These are phyloP conservation scores for Gentiana macrophylla DNA, from an alignment of 257 asterid genomes.

Conservation along the genomic window DNA sequence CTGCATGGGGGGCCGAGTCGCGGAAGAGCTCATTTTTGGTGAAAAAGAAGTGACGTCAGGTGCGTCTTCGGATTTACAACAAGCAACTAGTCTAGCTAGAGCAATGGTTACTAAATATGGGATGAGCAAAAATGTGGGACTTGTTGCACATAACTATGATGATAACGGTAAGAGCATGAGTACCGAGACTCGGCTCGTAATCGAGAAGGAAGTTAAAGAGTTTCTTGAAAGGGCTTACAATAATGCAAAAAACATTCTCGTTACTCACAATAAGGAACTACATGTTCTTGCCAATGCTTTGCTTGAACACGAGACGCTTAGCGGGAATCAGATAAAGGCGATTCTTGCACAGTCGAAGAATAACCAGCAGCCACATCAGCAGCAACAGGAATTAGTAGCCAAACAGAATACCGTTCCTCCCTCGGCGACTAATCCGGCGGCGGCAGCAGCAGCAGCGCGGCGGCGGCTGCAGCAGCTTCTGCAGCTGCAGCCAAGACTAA, in stretches of 20 bases:
- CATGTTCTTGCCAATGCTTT: slow-evolving; percentile 78
- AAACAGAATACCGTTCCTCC: slow-evolving; percentile 28
- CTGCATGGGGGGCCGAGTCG: slow-evolving; percentile 88
- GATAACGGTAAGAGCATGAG: slow-evolving; percentile 89
- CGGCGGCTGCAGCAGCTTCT: slow-evolving; percentile 35
- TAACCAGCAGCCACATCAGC: slow-evolving; percentile 26
- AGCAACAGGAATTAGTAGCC: slow-evolving; percentile 26
- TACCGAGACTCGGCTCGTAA: slow-evolving; percentile 70
- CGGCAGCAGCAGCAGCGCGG: slow-evolving; percentile 45
- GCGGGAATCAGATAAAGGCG: slow-evolving; percentile 63
- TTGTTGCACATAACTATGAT: slow-evolving; percentile 65
- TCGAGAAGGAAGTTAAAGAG: slow-evolving; percentile 62
- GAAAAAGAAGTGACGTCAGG: slow-evolving; percentile 84
- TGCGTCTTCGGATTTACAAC: slow-evolving; percentile 65
- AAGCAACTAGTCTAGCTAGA: slow-evolving; percentile 66
- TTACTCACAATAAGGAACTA: slow-evolving; percentile 52
- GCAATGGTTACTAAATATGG: slow-evolving; percentile 83
- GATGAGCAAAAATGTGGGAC: slow-evolving; percentile 74
- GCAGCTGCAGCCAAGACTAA: slow-evolving; percentile 64
- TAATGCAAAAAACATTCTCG: slow-evolving; percentile 56
- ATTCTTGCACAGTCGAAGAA: slow-evolving; percentile 39
- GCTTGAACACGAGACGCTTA: slow-evolving; percentile 69
- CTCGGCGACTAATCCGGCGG: slow-evolving; percentile 27
- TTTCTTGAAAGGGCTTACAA: slow-evolving; percentile 54
- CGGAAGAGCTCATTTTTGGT: slow-evolving; percentile 85